Percentiles rank a stretch among this genome's conserved stretches.
These are phyloP conservation scores for Elongisporangium anandrum DNA, from an alignment of 352 stramenopile genomes.

Conservation along the genomic window DNA sequence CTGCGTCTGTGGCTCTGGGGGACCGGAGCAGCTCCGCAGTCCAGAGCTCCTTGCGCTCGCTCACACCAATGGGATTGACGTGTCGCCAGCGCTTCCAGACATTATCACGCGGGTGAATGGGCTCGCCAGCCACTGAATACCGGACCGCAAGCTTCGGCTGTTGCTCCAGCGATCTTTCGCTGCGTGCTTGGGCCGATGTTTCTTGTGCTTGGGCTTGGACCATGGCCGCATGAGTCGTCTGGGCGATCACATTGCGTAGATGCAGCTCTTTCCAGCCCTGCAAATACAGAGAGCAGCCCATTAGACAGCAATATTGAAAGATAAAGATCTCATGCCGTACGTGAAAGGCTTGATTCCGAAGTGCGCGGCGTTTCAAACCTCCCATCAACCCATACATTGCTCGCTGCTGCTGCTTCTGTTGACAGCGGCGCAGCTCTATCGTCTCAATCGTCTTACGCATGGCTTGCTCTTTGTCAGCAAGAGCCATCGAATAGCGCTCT, in stretches of 20 bases:
- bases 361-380: conserved; percentile 6
- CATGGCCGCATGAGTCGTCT: conserved; percentile 69
- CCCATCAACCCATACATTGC: conserved; percentile 8
- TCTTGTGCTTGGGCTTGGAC: conserved; percentile 24
- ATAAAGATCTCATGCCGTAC: conserved; percentile 1
- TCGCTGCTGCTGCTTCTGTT: conserved; percentile 12
- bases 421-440: neutral
- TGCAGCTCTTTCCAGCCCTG: conserved; percentile 55
- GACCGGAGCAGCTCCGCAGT: neutral
- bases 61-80: conserved; percentile 6
- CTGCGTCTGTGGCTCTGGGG: neutral
- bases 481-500: conserved; percentile 18
- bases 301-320: neutral
- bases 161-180: neutral
- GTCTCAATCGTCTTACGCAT: neutral
- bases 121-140: neutral
- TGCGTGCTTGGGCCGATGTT: neutral
- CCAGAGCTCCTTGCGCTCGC: conserved; percentile 4
- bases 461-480: conserved; percentile 17
- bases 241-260: conserved; percentile 34
- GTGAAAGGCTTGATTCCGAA: conserved; percentile 17
- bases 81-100: conserved; percentile 33
- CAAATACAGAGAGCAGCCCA: neutral
- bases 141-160: neutral
- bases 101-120: conserved; percentile 4